Conservation (phyloP, 495 filamentous ascomycete genomes). For the Penicillium angulare region DNA sequence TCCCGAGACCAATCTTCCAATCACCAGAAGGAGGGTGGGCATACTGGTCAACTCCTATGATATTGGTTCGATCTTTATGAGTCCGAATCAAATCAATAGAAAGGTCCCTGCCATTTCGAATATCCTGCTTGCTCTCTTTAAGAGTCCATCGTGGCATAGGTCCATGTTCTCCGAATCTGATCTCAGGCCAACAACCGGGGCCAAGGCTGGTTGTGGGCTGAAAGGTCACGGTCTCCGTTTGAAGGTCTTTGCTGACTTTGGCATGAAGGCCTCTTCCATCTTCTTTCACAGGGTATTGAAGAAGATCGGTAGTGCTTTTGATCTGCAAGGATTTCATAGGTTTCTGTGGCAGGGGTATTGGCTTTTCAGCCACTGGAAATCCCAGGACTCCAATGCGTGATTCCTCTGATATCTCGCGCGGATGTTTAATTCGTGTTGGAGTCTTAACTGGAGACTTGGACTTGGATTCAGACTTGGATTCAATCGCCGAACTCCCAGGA, state of each 20-base stretch:
- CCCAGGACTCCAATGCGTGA: too few relatives aligned
- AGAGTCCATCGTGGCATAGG: conserved; percentile 20
- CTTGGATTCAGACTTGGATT: too few relatives aligned
- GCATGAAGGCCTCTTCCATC: too few relatives aligned
- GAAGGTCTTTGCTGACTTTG: background rate
- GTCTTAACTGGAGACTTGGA: too few relatives aligned
- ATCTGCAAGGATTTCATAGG: too few relatives aligned
- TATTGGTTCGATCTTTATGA: background rate
- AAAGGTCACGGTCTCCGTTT: background rate
- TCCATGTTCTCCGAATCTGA: conserved; percentile 12
- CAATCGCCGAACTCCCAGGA: too few relatives aligned
- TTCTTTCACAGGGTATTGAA: too few relatives aligned
- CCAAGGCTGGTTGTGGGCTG: background rate
- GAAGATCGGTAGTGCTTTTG: too few relatives aligned
- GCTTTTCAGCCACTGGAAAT: too few relatives aligned
- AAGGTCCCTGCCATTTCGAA: background rate
- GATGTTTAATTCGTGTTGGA: too few relatives aligned
- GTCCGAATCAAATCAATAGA: conserved; percentile 7
- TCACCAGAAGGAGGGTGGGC: conserved; percentile 4
- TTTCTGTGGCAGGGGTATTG: too few relatives aligned
- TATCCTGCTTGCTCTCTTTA: background rate
- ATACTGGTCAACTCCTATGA: background rate
- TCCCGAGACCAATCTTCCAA: conserved; percentile 8
- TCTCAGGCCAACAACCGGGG: background rate
- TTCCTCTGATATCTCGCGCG: too few relatives aligned